These are phyloP conservation scores for Trametes villosa DNA, from an alignment of 768 basidiomycete species.

Conservation along the genomic window DNA sequence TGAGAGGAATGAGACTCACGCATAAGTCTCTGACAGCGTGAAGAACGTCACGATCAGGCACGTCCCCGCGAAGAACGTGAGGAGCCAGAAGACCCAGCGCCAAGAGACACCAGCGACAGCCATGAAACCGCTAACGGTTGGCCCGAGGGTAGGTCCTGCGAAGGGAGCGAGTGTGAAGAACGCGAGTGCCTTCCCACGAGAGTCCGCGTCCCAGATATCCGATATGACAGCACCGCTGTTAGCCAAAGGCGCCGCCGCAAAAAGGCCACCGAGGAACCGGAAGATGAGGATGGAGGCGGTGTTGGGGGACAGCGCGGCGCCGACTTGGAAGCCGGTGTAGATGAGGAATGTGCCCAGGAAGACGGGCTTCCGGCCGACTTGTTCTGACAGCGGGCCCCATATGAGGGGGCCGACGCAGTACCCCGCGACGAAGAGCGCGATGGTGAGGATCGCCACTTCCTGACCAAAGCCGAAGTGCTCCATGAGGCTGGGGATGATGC, in stretches of 20 bases:
- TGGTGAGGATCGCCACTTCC: slow-evolving; percentile 56
- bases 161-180: slow-evolving; percentile 55
- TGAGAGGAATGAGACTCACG: neutral
- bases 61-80: slow-evolving; percentile 58
- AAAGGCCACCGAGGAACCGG: slow-evolving; percentile 71
- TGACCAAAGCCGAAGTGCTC: slow-evolving; percentile 53
- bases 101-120: slow-evolving; percentile 50
- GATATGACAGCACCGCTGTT: slow-evolving; percentile 56
- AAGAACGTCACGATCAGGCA: slow-evolving; percentile 56
- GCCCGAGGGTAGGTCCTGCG: slow-evolving; percentile 56
- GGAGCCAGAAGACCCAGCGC: slow-evolving; percentile 72
- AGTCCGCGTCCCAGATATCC: slow-evolving; percentile 62
- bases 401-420: slow-evolving; percentile 65
- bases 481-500: slow-evolving; percentile 49
- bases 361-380: slow-evolving; percentile 31
- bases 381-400: slow-evolving; percentile 60
- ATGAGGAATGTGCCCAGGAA: slow-evolving; percentile 47
- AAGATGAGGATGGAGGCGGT: slow-evolving; percentile 66
- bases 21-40: slow-evolving; percentile 57
- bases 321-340: slow-evolving; percentile 69
- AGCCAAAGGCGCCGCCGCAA: slow-evolving; percentile 69
- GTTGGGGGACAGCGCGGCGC: slow-evolving; percentile 63
- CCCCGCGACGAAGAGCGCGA: slow-evolving; percentile 69
- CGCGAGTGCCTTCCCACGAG: slow-evolving; percentile 67
- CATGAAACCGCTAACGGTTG: slow-evolving; percentile 43